These are phyloP conservation scores for Calonectria hongkongensis DNA, from an alignment of 2,329 filamentous ascomycete species.

Conservation along the genomic window DNA sequence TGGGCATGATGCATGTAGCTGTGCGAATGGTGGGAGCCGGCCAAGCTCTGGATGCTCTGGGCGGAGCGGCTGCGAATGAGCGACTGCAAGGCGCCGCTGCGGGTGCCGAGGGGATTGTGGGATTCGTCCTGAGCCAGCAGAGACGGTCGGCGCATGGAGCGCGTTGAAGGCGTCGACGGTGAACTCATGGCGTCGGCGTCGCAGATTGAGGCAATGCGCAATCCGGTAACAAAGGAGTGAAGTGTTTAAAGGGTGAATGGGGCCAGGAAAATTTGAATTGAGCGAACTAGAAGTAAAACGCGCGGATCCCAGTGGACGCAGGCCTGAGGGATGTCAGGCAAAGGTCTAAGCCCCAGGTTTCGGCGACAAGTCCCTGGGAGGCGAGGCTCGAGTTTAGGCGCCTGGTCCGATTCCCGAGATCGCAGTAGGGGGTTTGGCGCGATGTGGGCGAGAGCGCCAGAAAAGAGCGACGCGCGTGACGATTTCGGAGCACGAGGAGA, in stretches of 20 bases:
- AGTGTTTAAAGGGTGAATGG: neutral
- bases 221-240: constrained; percentile 34
- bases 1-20: constrained; percentile 31
- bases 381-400: constrained; percentile 17
- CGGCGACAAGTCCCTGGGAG: neutral
- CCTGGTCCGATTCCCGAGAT: constrained; percentile 34
- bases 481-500: constrained; percentile 23
- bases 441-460: neutral
- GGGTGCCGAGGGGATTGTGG: constrained; percentile 59
- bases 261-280: neutral
- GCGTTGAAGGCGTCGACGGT: constrained; percentile 54
- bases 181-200: constrained; percentile 55
- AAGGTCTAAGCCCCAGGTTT: constrained; percentile 16
- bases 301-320: constrained; percentile 27
- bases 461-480: neutral
- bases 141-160: constrained; percentile 56
- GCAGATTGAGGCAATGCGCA: constrained; percentile 3
- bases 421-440: constrained; percentile 28
- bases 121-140: constrained; percentile 59
- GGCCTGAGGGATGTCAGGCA: neutral
- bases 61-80: constrained; percentile 63
- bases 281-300: constrained; percentile 2
- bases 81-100: constrained; percentile 61
- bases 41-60: constrained; percentile 58
- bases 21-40: constrained; percentile 49